Base-by-base conservation (phyloP, 306 rosid genomes). In the Cicer yamashitae region DNA sequence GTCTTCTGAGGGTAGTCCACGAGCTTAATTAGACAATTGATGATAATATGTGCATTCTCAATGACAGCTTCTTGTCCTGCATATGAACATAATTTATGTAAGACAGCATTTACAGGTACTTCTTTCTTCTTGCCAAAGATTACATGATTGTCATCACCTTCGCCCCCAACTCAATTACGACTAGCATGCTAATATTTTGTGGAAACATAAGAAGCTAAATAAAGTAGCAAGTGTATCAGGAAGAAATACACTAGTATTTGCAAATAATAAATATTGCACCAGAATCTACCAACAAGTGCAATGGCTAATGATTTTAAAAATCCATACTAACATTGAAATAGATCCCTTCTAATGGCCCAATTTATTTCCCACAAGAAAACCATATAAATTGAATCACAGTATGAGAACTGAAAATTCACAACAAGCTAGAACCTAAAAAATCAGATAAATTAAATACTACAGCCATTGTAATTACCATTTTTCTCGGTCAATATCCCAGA, bases 401-500 rank as follows among this genome's bases (percentile, higher is more conserved):
- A 38, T 30, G 70, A 45, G 58, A 67, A 52, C 70, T 14, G 53
- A 8, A 56, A 73, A 79, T 63, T 41, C 48, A 43, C 56, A 73
- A 30, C 34, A 65, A 52, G 41, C 65, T 41, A 46, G 17, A 51
- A 62, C 70, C 58, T 71, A 20, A 18, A 73, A 37, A 30, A 39
- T 53, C 22, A 38, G 72, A 68, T 46, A 47, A 71, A 50, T 59
- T 48, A 65, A 69, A 62, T n/a, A 78, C 50, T 20, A 64, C 59
- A 51, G 50, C 46, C 60, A 75, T 79, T 10, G 68, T 58, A 69
- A 83, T 84, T 89, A 91, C 97, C 98, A 22, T 75, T 86, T 84
- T 77, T 90, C 71, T 90, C 92, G 0, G 90, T 94, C 84, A 94
- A 75, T 74, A 94, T 85, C 84, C 96, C 97, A 73, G 98, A 91